Conservation (phyloP, 2,329 filamentous ascomycete genomes). For the Trichoderma sp. region DNA sequence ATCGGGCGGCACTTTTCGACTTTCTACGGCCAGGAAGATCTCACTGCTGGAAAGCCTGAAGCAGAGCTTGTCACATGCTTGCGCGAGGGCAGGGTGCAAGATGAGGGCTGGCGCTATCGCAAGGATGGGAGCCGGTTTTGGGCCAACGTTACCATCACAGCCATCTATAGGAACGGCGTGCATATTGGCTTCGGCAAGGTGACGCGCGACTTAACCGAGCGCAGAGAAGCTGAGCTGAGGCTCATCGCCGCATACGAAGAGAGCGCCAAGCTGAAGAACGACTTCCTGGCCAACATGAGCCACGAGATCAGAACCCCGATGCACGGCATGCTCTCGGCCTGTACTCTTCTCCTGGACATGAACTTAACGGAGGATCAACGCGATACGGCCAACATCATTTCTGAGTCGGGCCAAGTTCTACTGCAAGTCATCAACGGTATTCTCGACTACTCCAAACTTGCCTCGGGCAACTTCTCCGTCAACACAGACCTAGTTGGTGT, state of each 20-base stretch:
- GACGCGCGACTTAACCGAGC: slow-evolving; percentile 56
- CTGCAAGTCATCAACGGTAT: slow-evolving; percentile 64
- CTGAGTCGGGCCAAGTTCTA: slow-evolving; percentile 57
- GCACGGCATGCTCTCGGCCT: slow-evolving; percentile 61
- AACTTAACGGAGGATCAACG: slow-evolving; percentile 51
- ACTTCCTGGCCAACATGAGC: slow-evolving; percentile 62
- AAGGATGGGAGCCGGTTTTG: slow-evolving; percentile 59
- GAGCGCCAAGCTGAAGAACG: slow-evolving; percentile 60
- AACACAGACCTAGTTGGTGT: slow-evolving; percentile 52
- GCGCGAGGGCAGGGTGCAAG: slow-evolving; percentile 54
- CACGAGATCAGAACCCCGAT: slow-evolving; percentile 65
- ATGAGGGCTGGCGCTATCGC: slow-evolving; percentile 59
- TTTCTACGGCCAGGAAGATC: slow-evolving; percentile 55
- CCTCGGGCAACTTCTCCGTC: slow-evolving; percentile 58
- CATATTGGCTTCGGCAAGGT: slow-evolving; percentile 60
- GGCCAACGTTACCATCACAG: slow-evolving; percentile 60
- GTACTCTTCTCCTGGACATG: slow-evolving; percentile 56
- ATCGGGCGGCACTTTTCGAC: slow-evolving; percentile 57
- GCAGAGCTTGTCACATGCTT: slow-evolving; percentile 52
- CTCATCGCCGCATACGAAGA: slow-evolving; percentile 59
- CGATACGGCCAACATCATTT: slow-evolving; percentile 56
- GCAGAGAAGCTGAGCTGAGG: slow-evolving; percentile 53
- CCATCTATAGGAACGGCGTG: slow-evolving; percentile 50
- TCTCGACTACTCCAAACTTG: slow-evolving; percentile 64
- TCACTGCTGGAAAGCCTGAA: slow-evolving; percentile 47